Conservation (phyloP, 2,329 filamentous ascomycete genomes). For the Exophiala xenobiotica region DNA sequence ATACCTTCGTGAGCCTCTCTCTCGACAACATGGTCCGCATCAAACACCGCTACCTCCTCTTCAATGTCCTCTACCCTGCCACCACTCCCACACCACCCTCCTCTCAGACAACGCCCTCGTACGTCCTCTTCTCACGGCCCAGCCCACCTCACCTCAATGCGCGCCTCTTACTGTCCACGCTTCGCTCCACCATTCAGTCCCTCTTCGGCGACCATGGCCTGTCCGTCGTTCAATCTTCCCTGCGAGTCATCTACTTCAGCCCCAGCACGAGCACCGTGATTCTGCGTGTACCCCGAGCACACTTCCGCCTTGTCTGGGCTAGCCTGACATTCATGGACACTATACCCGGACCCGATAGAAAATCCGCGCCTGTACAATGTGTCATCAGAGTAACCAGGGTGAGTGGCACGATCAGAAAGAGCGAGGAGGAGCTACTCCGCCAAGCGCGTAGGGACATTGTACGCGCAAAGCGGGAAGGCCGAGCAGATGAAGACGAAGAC, state of each 20-base stretch:
- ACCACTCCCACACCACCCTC: slow-evolving; percentile 31
- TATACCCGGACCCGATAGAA: slow-evolving; percentile 50
- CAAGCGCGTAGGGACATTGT: slow-evolving; percentile 71
- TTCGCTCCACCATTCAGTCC: slow-evolving; percentile 65
- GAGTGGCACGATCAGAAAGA: slow-evolving; percentile 89
- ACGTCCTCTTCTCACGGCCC: slow-evolving; percentile 75
- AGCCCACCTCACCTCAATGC: slow-evolving; percentile 70
- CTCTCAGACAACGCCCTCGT: slow-evolving; percentile 50
- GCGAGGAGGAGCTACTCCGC: slow-evolving; percentile 83
- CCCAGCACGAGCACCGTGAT: slow-evolving; percentile 93
- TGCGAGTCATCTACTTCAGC: slow-evolving; percentile 84
- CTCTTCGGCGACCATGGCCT: slow-evolving; percentile 88
- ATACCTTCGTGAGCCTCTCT: neutral
- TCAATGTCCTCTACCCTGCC: slow-evolving; percentile 84
- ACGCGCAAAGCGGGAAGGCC: slow-evolving; percentile 26
- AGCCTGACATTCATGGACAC: slow-evolving; percentile 76
- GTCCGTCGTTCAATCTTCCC: slow-evolving; percentile 34
- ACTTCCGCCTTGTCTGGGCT: slow-evolving; percentile 87
- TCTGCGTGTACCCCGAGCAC: slow-evolving; percentile 74
- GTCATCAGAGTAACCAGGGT: slow-evolving; percentile 83
- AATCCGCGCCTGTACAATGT: slow-evolving; percentile 51
- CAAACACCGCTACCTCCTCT: slow-evolving; percentile 93
- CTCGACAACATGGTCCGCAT: slow-evolving; percentile 77
- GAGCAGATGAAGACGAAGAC: slow-evolving; percentile 10
- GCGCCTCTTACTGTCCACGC: slow-evolving; percentile 52